These are phyloP conservation scores for Diospyros lotus DNA, from an alignment of 148 eudicot genomes.

Conservation along the genomic window DNA sequence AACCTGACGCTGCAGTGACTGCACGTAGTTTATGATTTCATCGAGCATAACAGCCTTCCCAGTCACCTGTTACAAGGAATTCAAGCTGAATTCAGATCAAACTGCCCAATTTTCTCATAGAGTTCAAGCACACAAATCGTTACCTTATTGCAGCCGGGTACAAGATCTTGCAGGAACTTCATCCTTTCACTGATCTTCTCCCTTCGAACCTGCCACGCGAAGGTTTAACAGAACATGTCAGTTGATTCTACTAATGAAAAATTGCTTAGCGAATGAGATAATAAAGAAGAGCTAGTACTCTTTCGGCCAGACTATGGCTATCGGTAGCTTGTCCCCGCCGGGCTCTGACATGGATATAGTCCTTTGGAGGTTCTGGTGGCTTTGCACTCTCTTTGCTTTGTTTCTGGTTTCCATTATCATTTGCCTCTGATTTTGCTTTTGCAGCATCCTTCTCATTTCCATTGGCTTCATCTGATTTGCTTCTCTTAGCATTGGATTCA, in stretches of 20 bases:
- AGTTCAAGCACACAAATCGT: neutral
- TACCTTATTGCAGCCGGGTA: constrained; percentile 96
- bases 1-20: constrained; percentile 85
- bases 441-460: constrained; percentile 22
- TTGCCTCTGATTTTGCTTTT: constrained; percentile 13
- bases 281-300: constrained; percentile 24
- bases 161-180: constrained; percentile 63
- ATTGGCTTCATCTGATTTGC: constrained; percentile 29
- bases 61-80: constrained; percentile 43
- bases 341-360: constrained; percentile 70
- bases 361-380: constrained; percentile 45
- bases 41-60: constrained; percentile 94
- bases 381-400: constrained; percentile 30
- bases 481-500: constrained; percentile 41
- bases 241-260: neutral
- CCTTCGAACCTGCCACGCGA: constrained; percentile 59
- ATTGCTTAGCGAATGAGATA: constrained; percentile 14
- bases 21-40: constrained; percentile 94
- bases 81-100: neutral
- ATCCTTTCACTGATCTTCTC: constrained; percentile 82
- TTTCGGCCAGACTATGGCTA: constrained; percentile 68
- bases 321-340: constrained; percentile 58
- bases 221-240: neutral
- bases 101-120: neutral
- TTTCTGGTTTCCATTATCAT: constrained; percentile 22